Evolutionary conservation across 495 filamentous ascomycete genomes (phyloP), one percentile per base, ranked within the genome.

Genomic region (Pyronema omphalodes): DNA sequence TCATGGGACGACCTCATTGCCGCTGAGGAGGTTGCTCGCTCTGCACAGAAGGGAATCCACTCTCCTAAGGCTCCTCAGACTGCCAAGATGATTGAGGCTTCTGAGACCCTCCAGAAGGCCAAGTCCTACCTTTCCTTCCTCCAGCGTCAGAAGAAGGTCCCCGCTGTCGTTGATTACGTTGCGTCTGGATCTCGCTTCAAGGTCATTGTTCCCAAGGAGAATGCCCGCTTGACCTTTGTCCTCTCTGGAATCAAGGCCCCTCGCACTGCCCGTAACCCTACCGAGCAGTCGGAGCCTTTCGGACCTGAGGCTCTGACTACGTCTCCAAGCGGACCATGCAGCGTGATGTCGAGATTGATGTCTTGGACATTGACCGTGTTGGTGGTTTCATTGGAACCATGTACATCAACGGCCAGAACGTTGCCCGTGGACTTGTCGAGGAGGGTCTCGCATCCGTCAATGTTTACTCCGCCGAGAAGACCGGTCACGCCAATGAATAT

Each of bases 371-470:
- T 51, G 93, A 99, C 71, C 94, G 94, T 71, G 80, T 86, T 35
- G 93, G 93, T 59, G 93, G 89, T 52, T 99, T 99, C 73, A 94
- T 99, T 58, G 93, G 93, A 46, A 84, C 83, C 12, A 76, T 99
- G 1, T 94, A 88, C 60, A 74, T 96, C 63, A 91, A 88, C 73
- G 86, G 88, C 40, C 88, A 95, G 69, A 95, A 86, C 71, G 89
- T 99, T 69, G 86, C 91, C 60, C 94, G 93, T 71, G 65, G 86
- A 9, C 79, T 99, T 6, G 76, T 96, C 3, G 91, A 96, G 68
- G 93, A 96, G 69, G 93, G 93, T 46, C 69, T 94, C 33, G 93
- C 93, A 14, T 80, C 78, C 18, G 88, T 96, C 35, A 88, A 96
- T 65, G 75, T 78, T 51, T 96, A 94, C 71, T 95, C 89, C 18